Evolutionary conservation across 345 rosid species (phyloP), one percentile per base, ranked within the genome.

Genomic region (Zanthoxylum bungeanum): DNA sequence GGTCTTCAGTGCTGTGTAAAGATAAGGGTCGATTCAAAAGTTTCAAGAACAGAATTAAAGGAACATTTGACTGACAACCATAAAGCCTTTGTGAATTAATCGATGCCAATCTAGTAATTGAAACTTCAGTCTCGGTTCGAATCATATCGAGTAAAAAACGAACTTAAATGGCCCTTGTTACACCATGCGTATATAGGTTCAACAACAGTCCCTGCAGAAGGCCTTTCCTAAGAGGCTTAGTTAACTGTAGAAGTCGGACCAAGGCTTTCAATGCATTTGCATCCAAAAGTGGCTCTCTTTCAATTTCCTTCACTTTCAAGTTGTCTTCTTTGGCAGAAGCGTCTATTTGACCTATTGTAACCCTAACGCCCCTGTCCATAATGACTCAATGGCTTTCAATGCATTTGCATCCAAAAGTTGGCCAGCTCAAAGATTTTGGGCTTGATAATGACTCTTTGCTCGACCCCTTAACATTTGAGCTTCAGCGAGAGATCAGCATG

Each of bases 371-470:
- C 77, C 98, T 87, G 83, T 92, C 97, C 93, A 90, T 91, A 82
- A 93, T n/a, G n/a, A n/a, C n/a, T n/a, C n/a, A n/a, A n/a, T n/a
- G n/a, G n/a, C n/a, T n/a, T n/a, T n/a, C n/a, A n/a, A n/a, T n/a
- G n/a, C n/a, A n/a, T n/a, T n/a, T n/a, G n/a, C n/a, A n/a, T n/a
- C n/a, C n/a, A n/a, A n/a, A n/a, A n/a, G n/a, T n/a, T n/a, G n/a
- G n/a, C n/a, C n/a, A n/a, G n/a, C n/a, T n/a, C n/a, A 89, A 69
- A 91, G 86, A 78, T 93, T 91, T 21, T 86, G 96, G 64, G 97
- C 97, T 75, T 88, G 94, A 82, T 91, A 91, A 79, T 93, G 98
- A 87, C 98, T 93, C 97, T 84, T 87, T 76, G 97, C 97, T 65
- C 98, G 82, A 78, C 91, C 97, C 78, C 98, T 85, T 47, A 93